phyloP scores from a whole-genome alignment of 2,329 filamentous ascomycete genomes.

The Leptographium flavum region DNA sequence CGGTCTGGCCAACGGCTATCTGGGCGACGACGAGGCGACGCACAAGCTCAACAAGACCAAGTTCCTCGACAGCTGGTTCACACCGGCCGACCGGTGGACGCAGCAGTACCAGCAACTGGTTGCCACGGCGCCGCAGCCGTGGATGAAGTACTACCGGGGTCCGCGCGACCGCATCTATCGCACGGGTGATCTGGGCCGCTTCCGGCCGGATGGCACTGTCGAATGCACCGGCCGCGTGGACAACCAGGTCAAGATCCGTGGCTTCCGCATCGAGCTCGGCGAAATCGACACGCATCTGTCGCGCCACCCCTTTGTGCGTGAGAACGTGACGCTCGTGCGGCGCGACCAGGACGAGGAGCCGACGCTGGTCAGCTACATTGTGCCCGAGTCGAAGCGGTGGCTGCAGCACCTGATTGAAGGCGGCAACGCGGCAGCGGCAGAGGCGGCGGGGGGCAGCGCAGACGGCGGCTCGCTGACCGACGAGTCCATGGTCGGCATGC shows the following conservation, averaged over 20 bases:
- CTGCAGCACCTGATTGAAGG: constrained; percentile 42
- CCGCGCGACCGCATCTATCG: constrained; percentile 77
- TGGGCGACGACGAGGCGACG: constrained; percentile 40
- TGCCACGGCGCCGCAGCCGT: no score
- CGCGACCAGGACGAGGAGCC: constrained; percentile 76
- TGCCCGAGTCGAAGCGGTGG: constrained; percentile 62
- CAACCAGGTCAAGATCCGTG: constrained; percentile 48
- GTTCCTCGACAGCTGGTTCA: constrained; percentile 78
- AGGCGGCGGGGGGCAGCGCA: no score
- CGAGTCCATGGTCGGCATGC: constrained; percentile 7
- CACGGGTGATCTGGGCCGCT: constrained; percentile 74
- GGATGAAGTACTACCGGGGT: no score
- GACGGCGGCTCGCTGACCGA: no score
- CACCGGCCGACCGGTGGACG: no score
- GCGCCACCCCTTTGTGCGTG: constrained; percentile 59
- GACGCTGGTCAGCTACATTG: constrained; percentile 77
- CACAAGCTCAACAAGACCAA: constrained; percentile 52
- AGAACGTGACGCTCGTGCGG: constrained; percentile 74
- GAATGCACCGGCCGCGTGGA: constrained; percentile 72
- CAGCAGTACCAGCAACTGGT: no score
- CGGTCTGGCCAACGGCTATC: constrained; percentile 56
- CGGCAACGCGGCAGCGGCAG: no score
- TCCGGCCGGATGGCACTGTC: constrained; percentile 53
- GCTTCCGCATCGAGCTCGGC: constrained; percentile 42
- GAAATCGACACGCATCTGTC: constrained; percentile 82